A percentile compares a stretch with the other conserved stretches of the same genome.
These are phyloP conservation scores for Venturia nashicola DNA, from an alignment of 2,329 filamentous ascomycete genomes.

Conservation along the genomic window DNA sequence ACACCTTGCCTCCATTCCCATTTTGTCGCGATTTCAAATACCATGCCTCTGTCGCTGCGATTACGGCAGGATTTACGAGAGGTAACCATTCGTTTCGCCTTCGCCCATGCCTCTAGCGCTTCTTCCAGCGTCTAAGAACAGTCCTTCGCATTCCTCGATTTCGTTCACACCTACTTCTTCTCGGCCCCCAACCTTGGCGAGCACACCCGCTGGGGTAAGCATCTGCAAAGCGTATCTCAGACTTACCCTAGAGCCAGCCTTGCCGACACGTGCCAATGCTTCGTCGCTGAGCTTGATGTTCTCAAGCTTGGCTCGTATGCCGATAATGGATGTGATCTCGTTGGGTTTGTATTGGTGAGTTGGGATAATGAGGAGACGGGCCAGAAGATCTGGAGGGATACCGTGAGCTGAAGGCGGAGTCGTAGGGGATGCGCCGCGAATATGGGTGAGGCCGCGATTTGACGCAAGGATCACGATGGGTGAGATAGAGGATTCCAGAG, in stretches of 20 bases:
- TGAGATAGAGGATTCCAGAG: constrained; percentile 87
- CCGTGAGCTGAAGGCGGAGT: constrained; percentile 63
- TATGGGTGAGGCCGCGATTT: constrained; percentile 86
- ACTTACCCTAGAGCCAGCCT: constrained; percentile 79
- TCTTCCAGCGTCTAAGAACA: constrained; percentile 37
- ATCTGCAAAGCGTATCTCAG: constrained; percentile 88
- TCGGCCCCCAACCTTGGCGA: constrained; percentile 56
- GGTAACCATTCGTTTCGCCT: neutral
- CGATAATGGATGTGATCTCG: constrained; percentile 88
- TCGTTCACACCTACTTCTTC: constrained; percentile 41
- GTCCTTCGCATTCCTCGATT: constrained; percentile 36
- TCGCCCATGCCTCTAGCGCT: constrained; percentile 25
- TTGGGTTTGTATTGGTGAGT: constrained; percentile 78
- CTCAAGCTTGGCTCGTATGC: constrained; percentile 72
- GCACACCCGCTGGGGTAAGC: constrained; percentile 77
- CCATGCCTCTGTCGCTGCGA: neutral
- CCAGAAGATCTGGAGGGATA: constrained; percentile 84
- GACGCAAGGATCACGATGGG: constrained; percentile 96
- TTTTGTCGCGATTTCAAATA: neutral
- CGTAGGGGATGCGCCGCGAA: constrained; percentile 59
- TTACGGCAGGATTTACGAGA: neutral
- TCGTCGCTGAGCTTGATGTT: constrained; percentile 65
- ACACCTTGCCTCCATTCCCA: neutral
- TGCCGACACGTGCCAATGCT: constrained; percentile 75
- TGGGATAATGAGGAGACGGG: constrained; percentile 88